Base-by-base conservation (phyloP, 2,329 filamentous ascomycete species). In the Lecanicillium sp. region DNA sequence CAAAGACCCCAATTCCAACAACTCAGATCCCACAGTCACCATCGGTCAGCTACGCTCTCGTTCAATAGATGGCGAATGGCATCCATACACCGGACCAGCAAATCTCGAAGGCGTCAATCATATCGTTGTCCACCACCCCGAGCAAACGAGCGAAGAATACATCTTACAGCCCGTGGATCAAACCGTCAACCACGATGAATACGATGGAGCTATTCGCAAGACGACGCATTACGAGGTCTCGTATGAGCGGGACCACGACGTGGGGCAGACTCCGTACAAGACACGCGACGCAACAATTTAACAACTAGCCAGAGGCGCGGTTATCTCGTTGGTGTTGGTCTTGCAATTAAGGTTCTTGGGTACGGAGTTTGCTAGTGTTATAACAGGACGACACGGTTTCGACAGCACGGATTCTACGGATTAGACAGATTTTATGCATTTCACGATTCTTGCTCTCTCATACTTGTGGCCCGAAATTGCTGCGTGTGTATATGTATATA, bases 161-260 rank as follows among this genome's bases (percentile, higher is more conserved):
- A 59, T 62, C 20, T 27, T 64, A 13, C 48, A 55, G 4, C 40
- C 48, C 2, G 30, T 54, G 9, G 33, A 40, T 15, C 31, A 39
- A 33, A 42, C 31, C 20, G 29, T 31, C 30, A 38, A 42, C 20
- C 37, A 41, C 20, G 33, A 43, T 5, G 43, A 51, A 25, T 41
- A 49, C 19, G 40, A 38, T 7, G 45, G 51, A 19, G 50, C 50
- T 9, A 60, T 64, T 39, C 48, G 57, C 11, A 63, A 62, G 44
- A 60, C 58, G 18, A 59, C 54, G 14, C 47, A 56, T 20, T 64
- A 61, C 41, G 53, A 55, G 28, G 47, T 63, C 14, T 59, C 51
- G 12, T 59, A 60, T 29, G 59, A 62, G 31, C 44, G 32, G 9
- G 28, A 31, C 14, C 27, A 27, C 9, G 28, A 35, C 5, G 38